Percentiles rank a stretch among this genome's conserved stretches.
Conservation (phyloP, 1,284 basidiomycete species). For the Cystobasidium pallidum region DNA sequence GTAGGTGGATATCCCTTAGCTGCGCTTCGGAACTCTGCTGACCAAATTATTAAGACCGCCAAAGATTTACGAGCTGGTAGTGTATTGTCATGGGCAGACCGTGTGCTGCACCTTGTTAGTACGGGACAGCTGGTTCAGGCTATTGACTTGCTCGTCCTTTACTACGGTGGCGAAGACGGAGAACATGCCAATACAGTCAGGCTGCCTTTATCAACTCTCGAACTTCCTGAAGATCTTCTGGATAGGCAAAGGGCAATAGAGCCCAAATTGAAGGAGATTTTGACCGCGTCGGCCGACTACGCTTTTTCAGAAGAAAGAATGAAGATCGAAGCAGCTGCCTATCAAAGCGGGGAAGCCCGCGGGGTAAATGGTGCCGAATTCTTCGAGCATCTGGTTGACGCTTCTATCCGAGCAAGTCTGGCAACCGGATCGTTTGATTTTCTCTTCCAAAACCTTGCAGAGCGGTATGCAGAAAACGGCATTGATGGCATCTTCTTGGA, state of each 20-base stretch:
- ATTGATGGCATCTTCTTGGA: slow-evolving; percentile 85
- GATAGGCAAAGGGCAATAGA: slow-evolving; percentile 71
- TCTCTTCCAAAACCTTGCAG: slow-evolving; percentile 90
- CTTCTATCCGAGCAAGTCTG: slow-evolving; percentile 80
- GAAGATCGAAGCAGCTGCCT: slow-evolving; percentile 81
- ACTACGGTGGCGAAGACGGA: slow-evolving; percentile 61
- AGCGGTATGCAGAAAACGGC: slow-evolving; percentile 80
- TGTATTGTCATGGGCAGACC: slow-evolving; percentile 92
- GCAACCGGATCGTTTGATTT: slow-evolving; percentile 79
- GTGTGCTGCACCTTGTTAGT: slow-evolving; percentile 80
- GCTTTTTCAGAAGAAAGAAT: slow-evolving; percentile 93
- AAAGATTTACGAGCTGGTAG: slow-evolving; percentile 76
- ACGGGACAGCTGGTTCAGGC: slow-evolving; percentile 86
- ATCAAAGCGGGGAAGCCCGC: slow-evolving; percentile 68
- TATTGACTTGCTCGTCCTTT: slow-evolving; percentile 80
- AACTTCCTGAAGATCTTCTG: slow-evolving; percentile 71
- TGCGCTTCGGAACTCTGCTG: slow-evolving; percentile 43
- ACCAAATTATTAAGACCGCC: slow-evolving; percentile 56
- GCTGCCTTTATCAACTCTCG: slow-evolving; percentile 73
- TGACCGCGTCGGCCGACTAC: slow-evolving; percentile 84
- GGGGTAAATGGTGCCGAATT: slow-evolving; percentile 88
- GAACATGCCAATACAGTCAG: not conserved
- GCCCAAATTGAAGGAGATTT: slow-evolving; percentile 75
- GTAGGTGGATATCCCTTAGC: slow-evolving; percentile 61
- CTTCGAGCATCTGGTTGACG: slow-evolving; percentile 83